Evolutionary conservation across 176 grass and related monocot species (phyloP).

Genomic region (Oryza brachyantha): DNA sequence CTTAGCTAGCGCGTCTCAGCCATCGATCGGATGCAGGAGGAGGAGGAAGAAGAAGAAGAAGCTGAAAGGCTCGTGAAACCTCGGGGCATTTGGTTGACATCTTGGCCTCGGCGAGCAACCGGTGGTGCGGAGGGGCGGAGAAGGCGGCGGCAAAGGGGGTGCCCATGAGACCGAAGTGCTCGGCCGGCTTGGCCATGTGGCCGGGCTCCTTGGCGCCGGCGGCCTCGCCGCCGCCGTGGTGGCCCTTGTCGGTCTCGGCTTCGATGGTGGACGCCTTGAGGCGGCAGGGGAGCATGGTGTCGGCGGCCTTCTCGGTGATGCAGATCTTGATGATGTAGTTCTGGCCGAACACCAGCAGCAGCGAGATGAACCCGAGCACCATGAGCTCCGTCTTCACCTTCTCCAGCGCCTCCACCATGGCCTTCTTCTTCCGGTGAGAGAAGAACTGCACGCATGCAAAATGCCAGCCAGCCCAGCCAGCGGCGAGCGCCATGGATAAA

Average conservation of each 20-base stretch:
- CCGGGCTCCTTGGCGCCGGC: not conserved
- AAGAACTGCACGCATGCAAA: constrained; percentile 37
- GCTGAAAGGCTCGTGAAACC: not conserved
- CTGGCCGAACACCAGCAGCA: constrained; percentile 81
- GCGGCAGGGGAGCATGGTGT: constrained; percentile 86
- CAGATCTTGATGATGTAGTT: constrained; percentile 86
- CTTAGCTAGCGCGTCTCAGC: too few relatives aligned
- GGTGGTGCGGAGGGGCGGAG: not conserved
- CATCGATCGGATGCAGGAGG: not conserved
- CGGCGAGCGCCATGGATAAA: too few relatives aligned
- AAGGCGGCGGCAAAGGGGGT: not conserved
- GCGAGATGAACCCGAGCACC: constrained; percentile 95
- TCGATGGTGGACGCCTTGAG: constrained; percentile 17
- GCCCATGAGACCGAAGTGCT: constrained; percentile 24
- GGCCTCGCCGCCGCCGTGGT: not conserved
- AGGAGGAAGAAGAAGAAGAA: not conserved
- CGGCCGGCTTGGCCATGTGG: not conserved
- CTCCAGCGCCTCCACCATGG: constrained; percentile 87
- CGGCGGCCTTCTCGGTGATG: constrained; percentile 55
- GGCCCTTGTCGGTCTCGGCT: constrained; percentile 8
- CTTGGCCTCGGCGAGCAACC: constrained; percentile 38
- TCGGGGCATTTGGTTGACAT: constrained; percentile 48
- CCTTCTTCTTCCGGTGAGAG: constrained; percentile 68
- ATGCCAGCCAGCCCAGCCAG: too few relatives aligned
- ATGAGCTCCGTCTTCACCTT: constrained; percentile 97